Conservation (phyloP, 495 filamentous ascomycete species). For the Penicillium egyptiacum region DNA sequence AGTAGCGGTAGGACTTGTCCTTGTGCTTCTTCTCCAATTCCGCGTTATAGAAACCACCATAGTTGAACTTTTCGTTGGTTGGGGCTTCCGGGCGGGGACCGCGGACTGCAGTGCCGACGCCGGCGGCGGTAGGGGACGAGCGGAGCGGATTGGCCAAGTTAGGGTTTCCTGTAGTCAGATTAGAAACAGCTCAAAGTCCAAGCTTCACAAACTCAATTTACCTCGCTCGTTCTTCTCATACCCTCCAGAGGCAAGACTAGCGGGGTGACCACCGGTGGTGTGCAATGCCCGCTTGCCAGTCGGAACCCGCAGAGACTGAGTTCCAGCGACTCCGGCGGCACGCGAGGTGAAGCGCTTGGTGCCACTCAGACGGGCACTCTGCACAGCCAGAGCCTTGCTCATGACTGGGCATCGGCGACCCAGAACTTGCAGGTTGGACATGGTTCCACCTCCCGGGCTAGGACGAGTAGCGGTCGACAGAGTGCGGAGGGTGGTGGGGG, state of each 20-base stretch:
- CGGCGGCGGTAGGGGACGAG: constrained; percentile 18
- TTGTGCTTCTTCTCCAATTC: constrained; percentile 99
- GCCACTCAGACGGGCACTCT: constrained; percentile 62
- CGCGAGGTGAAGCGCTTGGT: constrained; percentile 48
- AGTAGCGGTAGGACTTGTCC: constrained; percentile 99
- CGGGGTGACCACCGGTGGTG: constrained; percentile 71
- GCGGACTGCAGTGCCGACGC: constrained; percentile 28
- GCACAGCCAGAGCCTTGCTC: constrained; percentile 93
- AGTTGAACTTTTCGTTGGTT: constrained; percentile 68
- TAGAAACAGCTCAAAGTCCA: constrained; percentile 6
- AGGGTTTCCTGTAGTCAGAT: constrained; percentile 28
- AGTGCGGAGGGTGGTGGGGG: constrained; percentile 82
- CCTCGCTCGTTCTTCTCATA: constrained; percentile 61
- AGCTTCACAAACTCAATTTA: constrained; percentile 31
- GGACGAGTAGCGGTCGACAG: constrained; percentile 77
- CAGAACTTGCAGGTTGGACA: constrained; percentile 94
- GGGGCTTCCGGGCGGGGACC: constrained; percentile 47
- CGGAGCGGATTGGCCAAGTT: constrained; percentile 22
- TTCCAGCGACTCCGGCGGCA: constrained; percentile 36
- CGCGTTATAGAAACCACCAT: constrained; percentile 80
- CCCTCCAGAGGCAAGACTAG: constrained; percentile 64
- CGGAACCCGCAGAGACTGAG: constrained; percentile 35
- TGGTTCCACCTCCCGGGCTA: constrained; percentile 81
- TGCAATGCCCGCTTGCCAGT: constrained; percentile 71
- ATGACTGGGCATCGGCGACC: constrained; percentile 96